Base-by-base conservation (phyloP, 306 rosid genomes). In the Sicyos baderoa region DNA sequence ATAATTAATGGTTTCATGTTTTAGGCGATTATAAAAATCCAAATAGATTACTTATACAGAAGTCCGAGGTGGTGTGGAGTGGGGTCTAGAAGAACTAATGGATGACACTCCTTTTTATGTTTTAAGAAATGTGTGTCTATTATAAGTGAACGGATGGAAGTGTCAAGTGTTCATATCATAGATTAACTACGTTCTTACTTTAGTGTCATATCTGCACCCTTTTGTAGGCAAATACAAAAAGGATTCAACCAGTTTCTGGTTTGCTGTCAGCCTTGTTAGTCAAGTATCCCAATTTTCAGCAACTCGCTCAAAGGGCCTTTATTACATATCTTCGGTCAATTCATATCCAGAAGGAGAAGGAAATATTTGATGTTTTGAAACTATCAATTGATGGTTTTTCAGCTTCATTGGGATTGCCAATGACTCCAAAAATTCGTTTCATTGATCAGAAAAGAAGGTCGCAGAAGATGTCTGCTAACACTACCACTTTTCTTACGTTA, bases 401-500 rank as follows among this genome's bases (percentile, higher is more conserved):
- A 23, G 94, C 91, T 42, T 89, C 98, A 32, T 67, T 93, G 76
- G 98, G 98, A 59, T 82, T 93, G 50, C 89, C 97, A 45, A 84
- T 88, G 85, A 88, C 91, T 61, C 97, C 96, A 32, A 93, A 80
- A 81, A 56, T 88, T 29, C 94, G 89, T 74, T 93, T 89, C 73
- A 75, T 82, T 35, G 81, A 80, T 75, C 86, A 76, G 75, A 93
- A 85, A 77, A 45, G 68, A 37, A 93, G 86, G 79, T 64, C 81
- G 25, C 79, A 84, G 49, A 77, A 64, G 13, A 60, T 9, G n/a
- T 56, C 82, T 52, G 71, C 74, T 74, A 72, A 71, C 44, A 59
- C 79, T 49, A 10, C 40, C 62, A 56, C 66, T 53, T 56, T 50
- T 74, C 70, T 72, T 71, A 82, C 78, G 67, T 76, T 85, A 22